Evolutionary conservation across 805 yeast genomes (phyloP), one percentile per base, ranked within the genome.

Genomic region (Ogataea naganishii): DNA sequence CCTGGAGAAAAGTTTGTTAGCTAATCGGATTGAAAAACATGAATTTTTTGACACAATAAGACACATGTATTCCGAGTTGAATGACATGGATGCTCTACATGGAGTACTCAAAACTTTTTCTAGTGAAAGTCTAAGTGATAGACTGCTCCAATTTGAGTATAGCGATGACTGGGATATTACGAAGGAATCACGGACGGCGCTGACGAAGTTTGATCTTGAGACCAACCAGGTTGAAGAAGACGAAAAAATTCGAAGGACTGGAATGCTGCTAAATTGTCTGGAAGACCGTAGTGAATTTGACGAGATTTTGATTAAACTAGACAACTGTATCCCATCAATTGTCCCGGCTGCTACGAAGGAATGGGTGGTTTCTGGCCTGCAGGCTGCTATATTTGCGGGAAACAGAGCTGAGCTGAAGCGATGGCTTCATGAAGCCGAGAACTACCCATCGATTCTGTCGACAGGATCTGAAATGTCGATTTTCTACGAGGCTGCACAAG

Each of bases 111-210:
- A 82, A 35, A 68, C 68, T 36, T 79, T 83, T 41, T 75, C 94
- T 1, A 69, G 80, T 0, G 71, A 74, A 23, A 72, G 75, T 39
- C 56, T 85, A 25, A 69, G 72, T n/a, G 88, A 86, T 36, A 82
- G 84, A 47, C 67, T 88, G 16, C 62, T 76, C 6, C 84, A 84
- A 34, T 75, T 89, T 31, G 92, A 85, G 41, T 86, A 82, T 41
- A 77, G 83, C 28, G 85, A 82, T 23, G 80, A 80, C 43, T 86
- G 96, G 95, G 66, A 75, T 23, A 68, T 84, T 43, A 94, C 96
- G 0, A 81, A 84, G 38, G 86, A 83, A 37, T 84, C 95, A 21
- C 78, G 84, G 41, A 77, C 76, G 26, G 82, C 79, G 0, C 53
- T 80, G 26, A 73, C 82, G 3, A 62, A 60, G 25, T 34, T 41